A percentile compares a stretch with the other conserved stretches of the same genome.
Conservation (phyloP, 768 basidiomycete species). For the Naganishia onofrii region DNA sequence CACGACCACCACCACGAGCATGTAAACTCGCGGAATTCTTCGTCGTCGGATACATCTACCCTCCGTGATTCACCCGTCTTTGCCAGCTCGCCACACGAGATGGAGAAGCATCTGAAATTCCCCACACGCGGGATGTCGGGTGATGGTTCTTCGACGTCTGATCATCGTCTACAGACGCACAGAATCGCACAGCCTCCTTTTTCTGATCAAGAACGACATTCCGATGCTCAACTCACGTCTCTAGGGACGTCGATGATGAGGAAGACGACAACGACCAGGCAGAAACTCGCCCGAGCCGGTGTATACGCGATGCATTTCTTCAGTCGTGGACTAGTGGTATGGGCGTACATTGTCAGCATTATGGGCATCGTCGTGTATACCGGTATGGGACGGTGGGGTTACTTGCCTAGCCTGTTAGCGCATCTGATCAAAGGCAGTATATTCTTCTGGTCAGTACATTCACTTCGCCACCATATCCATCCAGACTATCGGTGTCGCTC, state of each 20-base stretch:
- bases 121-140: constrained; percentile 33
- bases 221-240: not conserved
- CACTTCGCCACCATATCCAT: constrained; percentile 16
- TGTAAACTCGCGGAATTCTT: not conserved
- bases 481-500: not conserved
- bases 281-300: constrained; percentile 24
- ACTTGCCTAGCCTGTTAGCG: constrained; percentile 70
- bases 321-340: constrained; percentile 67
- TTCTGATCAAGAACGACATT: not conserved
- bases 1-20: not conserved
- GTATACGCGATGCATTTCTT: constrained; percentile 45
- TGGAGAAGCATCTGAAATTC: constrained; percentile 16
- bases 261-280: not conserved
- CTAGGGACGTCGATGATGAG: not conserved
- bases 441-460: constrained; percentile 66
- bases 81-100: constrained; percentile 24
- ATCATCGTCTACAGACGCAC: too few relatives aligned
- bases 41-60: constrained; percentile 12
- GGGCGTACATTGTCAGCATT: constrained; percentile 66
- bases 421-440: constrained; percentile 84
- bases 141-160: constrained; percentile 21
- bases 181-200: too few relatives aligned
- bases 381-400: constrained; percentile 76
- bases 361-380: constrained; percentile 77
- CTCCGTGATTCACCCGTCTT: constrained; percentile 21